Base-by-base conservation (phyloP, 495 filamentous ascomycete genomes). In the Neurospora pannonica region DNA sequence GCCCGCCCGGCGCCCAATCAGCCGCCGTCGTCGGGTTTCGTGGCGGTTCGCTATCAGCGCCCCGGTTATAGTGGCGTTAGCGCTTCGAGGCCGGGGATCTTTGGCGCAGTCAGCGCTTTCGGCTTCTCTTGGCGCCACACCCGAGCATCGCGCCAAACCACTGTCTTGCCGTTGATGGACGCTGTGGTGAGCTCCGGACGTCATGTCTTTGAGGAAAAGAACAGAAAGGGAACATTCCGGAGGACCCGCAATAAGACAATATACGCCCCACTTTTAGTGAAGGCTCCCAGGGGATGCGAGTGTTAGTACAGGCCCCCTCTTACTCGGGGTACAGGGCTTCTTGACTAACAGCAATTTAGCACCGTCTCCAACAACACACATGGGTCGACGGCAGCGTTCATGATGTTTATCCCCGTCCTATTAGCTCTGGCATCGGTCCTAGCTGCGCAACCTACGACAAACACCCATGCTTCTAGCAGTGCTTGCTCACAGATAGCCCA, bases 281-380 rank as follows among this genome's bases (percentile, higher is more conserved):
- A 62, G 31, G 21, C 2, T 24, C 21, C 1, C 10, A 6, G 21
- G 1, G 0, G 5, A 1, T 62, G 48, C 17, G 1, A 62, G 48
- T 31, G 48, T 62, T 62, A 62, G 48, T 8, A 0, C 1, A 7
- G 5, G 2, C 0, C 0, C 0, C 11, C 48, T 28, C 31, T 2
- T 0, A 7, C 2, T 3, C 2, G 2, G 0, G 48, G 3, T 60
- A 31, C 48, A 15, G 48, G 24, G 0, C 0, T 0, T 5, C 11
- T 0, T 7, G 11, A 17, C 48, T 60, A 60, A 54, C 46, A 24
- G 42, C 48, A 31, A 6, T 7, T 8, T 24, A 15, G 48, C 48
- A 13, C 13, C 24, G 31, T 6, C 11, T 2, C 4, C 24, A 62
- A 60, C 21, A 1, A 28, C 24, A 62, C 13, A 2, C 21, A 19